Base-by-base conservation (phyloP, 2,329 filamentous ascomycete species). In the Penicillium verrucosum region DNA sequence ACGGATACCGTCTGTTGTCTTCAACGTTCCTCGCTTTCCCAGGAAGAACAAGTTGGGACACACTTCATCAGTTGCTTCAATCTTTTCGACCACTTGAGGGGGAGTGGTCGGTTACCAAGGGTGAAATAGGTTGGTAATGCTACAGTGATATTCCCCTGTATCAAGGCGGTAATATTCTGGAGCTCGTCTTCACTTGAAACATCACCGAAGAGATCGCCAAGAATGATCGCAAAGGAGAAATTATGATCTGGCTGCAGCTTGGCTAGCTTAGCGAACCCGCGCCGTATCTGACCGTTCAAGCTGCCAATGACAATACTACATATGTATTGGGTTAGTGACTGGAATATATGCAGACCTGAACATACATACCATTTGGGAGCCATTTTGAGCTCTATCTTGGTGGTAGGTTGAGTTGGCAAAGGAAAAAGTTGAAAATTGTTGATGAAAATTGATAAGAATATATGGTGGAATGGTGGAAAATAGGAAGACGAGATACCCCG, bases 21-120 rank as follows among this genome's bases (percentile, higher is more conserved):
- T 97, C 51, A 91, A 88, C 14, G 88, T 87, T 59, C 89, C 90
- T 67, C 91, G 87, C 74, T 94, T 95, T 56, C 90, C 92, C 0
- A 99, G 83, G 68, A 89, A 96, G 74, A 90, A 90, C 11, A 99
- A 83, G 70, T 99, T 97, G n/a, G 88, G 82, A 71, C 92, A 96
- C 18, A 99, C 82, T 67, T 88, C 85, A 60, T 82, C 87, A 60
- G 89, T 85, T 34, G 83, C 82, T 68, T 90, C 83, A 51, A 97
- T 82, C 70, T 86, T 92, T 68, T 89, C 84, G 21, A 89, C 79
- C 23, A 97, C 83, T 30, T 79, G 77, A 3, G 80, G 74, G 94
- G 94, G 6, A 99, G 80, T n/a, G 87, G 77, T 45, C 81, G 81
- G 37, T 80, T 86, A 64, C 90, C 92, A 58, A 96, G 81, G 3